phyloP scores from a whole-genome alignment of 1,139 yeast species.

The Lodderomyces beijingensis region DNA sequence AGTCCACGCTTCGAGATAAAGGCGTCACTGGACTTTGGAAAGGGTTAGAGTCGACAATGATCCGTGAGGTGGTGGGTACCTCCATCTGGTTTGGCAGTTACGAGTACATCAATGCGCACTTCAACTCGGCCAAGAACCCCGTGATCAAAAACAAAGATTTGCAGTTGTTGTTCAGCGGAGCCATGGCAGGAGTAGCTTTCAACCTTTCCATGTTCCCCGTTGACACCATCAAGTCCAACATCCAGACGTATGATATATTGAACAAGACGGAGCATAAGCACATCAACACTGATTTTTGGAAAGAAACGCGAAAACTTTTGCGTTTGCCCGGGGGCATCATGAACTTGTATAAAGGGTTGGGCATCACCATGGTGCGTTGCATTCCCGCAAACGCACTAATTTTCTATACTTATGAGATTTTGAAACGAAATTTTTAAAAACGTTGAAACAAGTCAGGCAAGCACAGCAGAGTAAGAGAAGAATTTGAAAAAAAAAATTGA shows the following conservation, averaged over 20 bases:
- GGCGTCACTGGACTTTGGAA: constrained; percentile 69
- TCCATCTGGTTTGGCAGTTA: constrained; percentile 94
- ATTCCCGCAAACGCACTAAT: constrained; percentile 89
- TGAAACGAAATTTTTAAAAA: constrained; percentile 39
- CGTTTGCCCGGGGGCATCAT: constrained; percentile 49
- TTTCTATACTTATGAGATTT: constrained; percentile 70
- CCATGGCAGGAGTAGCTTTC: constrained; percentile 78
- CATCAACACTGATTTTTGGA: constrained; percentile 23
- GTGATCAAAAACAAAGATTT: constrained; percentile 31
- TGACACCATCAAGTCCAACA: constrained; percentile 83
- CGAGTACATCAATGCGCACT: constrained; percentile 48
- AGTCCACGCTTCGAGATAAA: constrained; percentile 36
- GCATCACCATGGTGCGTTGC: constrained; percentile 76
- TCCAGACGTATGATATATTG: constrained; percentile 59
- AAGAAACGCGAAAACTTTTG: constrained; percentile 28
- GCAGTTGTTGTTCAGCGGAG: constrained; percentile 72
- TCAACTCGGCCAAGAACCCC: constrained; percentile 22
- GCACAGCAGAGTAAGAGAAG: no score
- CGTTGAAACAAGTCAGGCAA: no score
- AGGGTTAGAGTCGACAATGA: constrained; percentile 80
- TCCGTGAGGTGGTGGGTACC: constrained; percentile 86
- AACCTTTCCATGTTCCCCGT: constrained; percentile 82
- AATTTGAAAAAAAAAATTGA: no score
- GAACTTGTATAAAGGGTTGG: constrained; percentile 80
- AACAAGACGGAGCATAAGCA: constrained; percentile 11